These are phyloP conservation scores for Suillus weaverae DNA, from an alignment of 768 basidiomycete genomes.

Conservation along the genomic window DNA sequence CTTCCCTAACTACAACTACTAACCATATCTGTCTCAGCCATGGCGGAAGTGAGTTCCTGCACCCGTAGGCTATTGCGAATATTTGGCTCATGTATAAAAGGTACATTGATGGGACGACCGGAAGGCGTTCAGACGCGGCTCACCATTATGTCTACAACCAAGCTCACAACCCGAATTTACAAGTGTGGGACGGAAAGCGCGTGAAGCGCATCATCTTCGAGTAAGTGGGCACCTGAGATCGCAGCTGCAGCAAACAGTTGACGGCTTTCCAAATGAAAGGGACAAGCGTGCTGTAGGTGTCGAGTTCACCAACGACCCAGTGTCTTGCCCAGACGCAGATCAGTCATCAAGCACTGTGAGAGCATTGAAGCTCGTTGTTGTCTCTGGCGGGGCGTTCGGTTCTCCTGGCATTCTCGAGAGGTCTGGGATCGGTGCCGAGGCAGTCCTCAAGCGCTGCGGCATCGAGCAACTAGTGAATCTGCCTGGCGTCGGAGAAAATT, in stretches of 20 bases:
- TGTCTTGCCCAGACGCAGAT: conserved; percentile 22
- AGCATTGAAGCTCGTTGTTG: conserved; percentile 46
- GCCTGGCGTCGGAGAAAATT: conserved; percentile 75
- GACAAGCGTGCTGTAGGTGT: conserved; percentile 44
- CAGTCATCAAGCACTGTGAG: conserved; percentile 28
- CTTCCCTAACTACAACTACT: background rate
- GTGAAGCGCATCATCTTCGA: conserved; percentile 52
- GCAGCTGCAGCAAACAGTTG: background rate
- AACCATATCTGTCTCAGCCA: conserved; percentile 35
- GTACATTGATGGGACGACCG: conserved; percentile 52
- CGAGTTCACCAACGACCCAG: conserved; percentile 44
- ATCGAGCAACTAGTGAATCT: conserved; percentile 59
- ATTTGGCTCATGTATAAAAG: conserved; percentile 30
- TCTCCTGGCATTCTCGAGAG: conserved; percentile 57
- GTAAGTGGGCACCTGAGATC: conserved; percentile 29
- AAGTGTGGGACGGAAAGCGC: conserved; percentile 38
- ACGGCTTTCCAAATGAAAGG: conserved; percentile 11
- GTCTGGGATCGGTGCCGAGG: conserved; percentile 64
- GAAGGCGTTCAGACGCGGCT: conserved; percentile 56
- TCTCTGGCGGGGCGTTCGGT: conserved; percentile 55
- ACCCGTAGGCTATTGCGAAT: too few species aligned
- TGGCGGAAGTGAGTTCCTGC: conserved; percentile 48
- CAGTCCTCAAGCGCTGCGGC: conserved; percentile 45
- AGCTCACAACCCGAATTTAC: conserved; percentile 41
- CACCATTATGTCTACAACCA: conserved; percentile 54